A percentile compares a stretch with the other conserved stretches of the same genome.
Evolutionary conservation across 805 yeast species (phyloP).

Genomic region (Zygosaccharomyces bailii): DNA sequence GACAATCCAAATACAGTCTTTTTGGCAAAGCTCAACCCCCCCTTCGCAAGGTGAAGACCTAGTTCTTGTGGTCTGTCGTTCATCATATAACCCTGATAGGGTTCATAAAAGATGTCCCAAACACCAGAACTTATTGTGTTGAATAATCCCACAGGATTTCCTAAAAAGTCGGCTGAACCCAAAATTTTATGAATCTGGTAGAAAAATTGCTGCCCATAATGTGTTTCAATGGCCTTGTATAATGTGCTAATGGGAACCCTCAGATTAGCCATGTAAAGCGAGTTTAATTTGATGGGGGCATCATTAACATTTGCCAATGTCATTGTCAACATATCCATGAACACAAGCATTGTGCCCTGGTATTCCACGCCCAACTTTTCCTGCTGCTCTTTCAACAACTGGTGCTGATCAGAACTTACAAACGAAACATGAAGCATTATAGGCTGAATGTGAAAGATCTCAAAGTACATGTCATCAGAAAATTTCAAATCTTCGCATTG

Average conservation of each 20-base stretch:
- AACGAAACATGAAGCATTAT: constrained; percentile 84
- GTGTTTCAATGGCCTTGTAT: constrained; percentile 67
- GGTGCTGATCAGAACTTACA: constrained; percentile 78
- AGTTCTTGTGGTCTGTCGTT: constrained; percentile 94
- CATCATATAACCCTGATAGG: constrained; percentile 91
- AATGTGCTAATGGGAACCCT: constrained; percentile 80
- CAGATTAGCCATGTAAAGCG: constrained; percentile 82
- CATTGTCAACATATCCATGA: constrained; percentile 86
- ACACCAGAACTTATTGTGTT: constrained; percentile 93
- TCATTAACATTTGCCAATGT: constrained; percentile 96
- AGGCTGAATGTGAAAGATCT: constrained; percentile 89
- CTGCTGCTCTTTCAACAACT: constrained; percentile 56
- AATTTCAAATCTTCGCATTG: constrained; percentile 56
- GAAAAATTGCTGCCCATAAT: constrained; percentile 87
- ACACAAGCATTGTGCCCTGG: constrained; percentile 67
- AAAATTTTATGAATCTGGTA: constrained; percentile 88
- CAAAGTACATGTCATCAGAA: constrained; percentile 81
- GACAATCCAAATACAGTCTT: constrained; percentile 93
- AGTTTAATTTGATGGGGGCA: constrained; percentile 88
- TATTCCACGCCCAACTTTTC: constrained; percentile 19
- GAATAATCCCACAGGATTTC: constrained; percentile 96
- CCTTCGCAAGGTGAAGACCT: constrained; percentile 93
- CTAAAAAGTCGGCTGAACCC: constrained; percentile 94
- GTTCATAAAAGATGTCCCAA: constrained; percentile 94
- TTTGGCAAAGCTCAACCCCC: constrained; percentile 89